Evolutionary conservation across 2,329 filamentous ascomycete species (phyloP).

Genomic region (Epichloe bromicola): DNA sequence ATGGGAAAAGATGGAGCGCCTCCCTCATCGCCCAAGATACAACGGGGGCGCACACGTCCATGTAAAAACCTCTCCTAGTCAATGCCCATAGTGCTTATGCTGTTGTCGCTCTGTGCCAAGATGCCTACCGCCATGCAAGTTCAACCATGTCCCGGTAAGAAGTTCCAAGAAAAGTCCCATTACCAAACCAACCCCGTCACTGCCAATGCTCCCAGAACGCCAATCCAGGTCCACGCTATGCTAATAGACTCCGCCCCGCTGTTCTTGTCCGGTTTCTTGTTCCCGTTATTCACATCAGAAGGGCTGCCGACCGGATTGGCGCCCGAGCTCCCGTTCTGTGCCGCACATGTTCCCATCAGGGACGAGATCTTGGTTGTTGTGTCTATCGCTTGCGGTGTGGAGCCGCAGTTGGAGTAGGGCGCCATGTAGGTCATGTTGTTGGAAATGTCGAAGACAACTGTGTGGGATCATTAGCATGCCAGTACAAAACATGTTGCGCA

Average conservation of each 20-base stretch:
- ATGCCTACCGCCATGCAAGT: too few relatives aligned
- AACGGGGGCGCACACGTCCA: too few relatives aligned
- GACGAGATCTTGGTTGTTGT: constrained; percentile 5
- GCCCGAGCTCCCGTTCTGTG: not conserved
- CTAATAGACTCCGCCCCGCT: not conserved
- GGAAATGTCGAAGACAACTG: constrained; percentile 39
- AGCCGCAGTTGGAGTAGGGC: constrained; percentile 37
- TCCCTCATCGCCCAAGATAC: too few relatives aligned
- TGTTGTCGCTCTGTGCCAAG: too few relatives aligned
- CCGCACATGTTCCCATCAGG: constrained; percentile 9
- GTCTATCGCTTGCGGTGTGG: constrained; percentile 10
- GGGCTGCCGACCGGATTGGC: not conserved
- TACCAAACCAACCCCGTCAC: not conserved
- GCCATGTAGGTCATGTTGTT: constrained; percentile 34
- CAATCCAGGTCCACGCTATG: not conserved
- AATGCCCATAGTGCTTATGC: too few relatives aligned
- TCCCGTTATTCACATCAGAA: not conserved
- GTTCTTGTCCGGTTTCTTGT: not conserved
- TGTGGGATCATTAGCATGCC: too few relatives aligned
- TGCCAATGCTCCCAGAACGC: not conserved
- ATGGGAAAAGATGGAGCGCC: too few relatives aligned
- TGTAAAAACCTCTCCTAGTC: too few relatives aligned
- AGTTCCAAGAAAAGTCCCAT: not conserved
- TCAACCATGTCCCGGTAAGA: not conserved
- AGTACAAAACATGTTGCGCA: too few relatives aligned